These are phyloP conservation scores for Lagenidium giganteum DNA, from an alignment of 352 stramenopile genomes.

Conservation along the genomic window DNA sequence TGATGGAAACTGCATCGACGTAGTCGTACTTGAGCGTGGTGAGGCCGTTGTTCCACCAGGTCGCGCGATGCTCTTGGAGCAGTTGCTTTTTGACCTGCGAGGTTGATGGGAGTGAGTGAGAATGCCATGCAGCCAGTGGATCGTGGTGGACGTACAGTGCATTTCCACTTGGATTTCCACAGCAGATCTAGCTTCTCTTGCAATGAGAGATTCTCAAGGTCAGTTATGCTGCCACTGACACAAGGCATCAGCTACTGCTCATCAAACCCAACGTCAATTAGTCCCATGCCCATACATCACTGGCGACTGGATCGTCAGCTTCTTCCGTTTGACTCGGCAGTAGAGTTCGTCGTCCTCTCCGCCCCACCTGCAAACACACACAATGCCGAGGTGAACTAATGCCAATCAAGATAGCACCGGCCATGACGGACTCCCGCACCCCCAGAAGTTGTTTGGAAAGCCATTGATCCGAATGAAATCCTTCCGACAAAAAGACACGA, in stretches of 20 bases:
- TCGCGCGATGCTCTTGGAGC: conserved; percentile 45
- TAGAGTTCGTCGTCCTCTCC: conserved; percentile 57
- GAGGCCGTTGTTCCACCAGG: conserved; percentile 52
- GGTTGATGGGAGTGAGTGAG: background rate
- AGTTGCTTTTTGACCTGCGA: conserved; percentile 37
- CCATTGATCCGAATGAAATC: conserved; percentile 94
- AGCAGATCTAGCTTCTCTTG: conserved; percentile 35
- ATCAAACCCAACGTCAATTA: no score
- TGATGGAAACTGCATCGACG: conserved; percentile 32
- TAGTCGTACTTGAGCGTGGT: conserved; percentile 36
- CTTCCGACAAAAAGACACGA: conserved; percentile 83
- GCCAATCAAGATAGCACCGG: background rate
- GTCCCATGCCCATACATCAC: conserved; percentile 13
- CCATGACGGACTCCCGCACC: conserved; percentile 1
- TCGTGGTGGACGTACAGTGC: conserved; percentile 15
- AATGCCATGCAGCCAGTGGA: no score
- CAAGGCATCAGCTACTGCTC: no score
- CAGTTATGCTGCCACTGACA: conserved; percentile 40
- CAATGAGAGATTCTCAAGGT: conserved; percentile 37
- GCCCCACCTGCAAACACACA: conserved; percentile 21
- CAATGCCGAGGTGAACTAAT: background rate
- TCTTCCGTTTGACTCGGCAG: conserved; percentile 42
- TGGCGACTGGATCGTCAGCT: conserved; percentile 33
- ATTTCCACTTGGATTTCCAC: conserved; percentile 43
- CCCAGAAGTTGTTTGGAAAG: conserved; percentile 96